These are phyloP conservation scores for Debaryomycetaceae sp. DNA, from an alignment of 1,139 yeast species.

Conservation along the genomic window DNA sequence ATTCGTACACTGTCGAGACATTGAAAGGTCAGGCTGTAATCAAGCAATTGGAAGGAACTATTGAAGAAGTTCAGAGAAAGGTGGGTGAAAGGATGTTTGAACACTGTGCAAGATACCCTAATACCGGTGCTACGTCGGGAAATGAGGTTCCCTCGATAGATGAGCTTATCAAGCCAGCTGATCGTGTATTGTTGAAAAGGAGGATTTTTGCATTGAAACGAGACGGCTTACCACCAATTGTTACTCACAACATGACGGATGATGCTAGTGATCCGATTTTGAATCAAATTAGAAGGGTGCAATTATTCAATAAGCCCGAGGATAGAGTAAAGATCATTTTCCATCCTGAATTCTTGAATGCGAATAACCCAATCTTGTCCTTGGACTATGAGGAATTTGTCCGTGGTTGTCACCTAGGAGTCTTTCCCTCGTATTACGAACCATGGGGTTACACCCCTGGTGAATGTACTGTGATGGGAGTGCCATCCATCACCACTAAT, in stretches of 20 bases:
- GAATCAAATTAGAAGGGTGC: slow-evolving; percentile 88
- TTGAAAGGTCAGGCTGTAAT: slow-evolving; percentile 95
- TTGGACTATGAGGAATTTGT: slow-evolving; percentile 97
- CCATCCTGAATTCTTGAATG: slow-evolving; percentile 96
- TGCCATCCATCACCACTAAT: slow-evolving; percentile 96
- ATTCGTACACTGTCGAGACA: slow-evolving; percentile 93
- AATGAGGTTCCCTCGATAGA: slow-evolving; percentile 60
- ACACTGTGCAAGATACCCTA: slow-evolving; percentile 81
- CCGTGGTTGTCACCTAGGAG: slow-evolving; percentile 97
- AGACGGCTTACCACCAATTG: slow-evolving; percentile 87
- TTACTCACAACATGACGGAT: slow-evolving; percentile 96
- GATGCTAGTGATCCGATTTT: slow-evolving; percentile 89
- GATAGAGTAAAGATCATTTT: slow-evolving; percentile 94
- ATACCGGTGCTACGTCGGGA: slow-evolving; percentile 55
- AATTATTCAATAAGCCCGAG: slow-evolving; percentile 81
- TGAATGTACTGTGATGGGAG: slow-evolving; percentile 99
- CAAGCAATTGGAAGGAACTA: slow-evolving; percentile 84
- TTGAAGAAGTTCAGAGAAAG: slow-evolving; percentile 80
- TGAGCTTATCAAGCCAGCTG: slow-evolving; percentile 83
- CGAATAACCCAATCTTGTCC: slow-evolving; percentile 90
- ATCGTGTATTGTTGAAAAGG: slow-evolving; percentile 84
- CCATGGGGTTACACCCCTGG: slow-evolving; percentile 99
- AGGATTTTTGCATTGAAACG: slow-evolving; percentile 92
- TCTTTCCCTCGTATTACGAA: slow-evolving; percentile 96
- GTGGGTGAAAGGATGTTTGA: slow-evolving; percentile 89